A percentile compares a stretch with the other conserved stretches of the same genome.
phyloP scores from a whole-genome alignment of 305 asterid genomes.

The Vinca major region DNA sequence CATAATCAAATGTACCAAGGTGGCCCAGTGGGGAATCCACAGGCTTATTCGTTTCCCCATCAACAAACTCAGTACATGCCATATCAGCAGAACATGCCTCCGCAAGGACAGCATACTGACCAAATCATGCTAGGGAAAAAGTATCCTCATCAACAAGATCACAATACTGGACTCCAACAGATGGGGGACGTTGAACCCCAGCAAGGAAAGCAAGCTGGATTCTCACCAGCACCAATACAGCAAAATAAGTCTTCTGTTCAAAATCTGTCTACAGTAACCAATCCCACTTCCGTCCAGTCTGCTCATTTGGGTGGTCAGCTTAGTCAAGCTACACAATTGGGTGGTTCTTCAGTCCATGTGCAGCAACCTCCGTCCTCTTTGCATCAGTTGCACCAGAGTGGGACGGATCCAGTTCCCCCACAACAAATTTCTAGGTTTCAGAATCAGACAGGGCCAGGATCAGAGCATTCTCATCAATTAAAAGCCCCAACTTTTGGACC shows the following conservation, averaged over 20 bases:
- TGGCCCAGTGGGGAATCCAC: constrained; percentile 46
- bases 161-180: constrained; percentile 41
- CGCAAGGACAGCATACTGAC: constrained; percentile 53
- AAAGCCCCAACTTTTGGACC: constrained; percentile 44
- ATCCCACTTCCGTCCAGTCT: constrained; percentile 32
- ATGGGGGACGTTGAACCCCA: constrained; percentile 46
- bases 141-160: constrained; percentile 55
- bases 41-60: constrained; percentile 44
- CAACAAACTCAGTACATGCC: constrained; percentile 45
- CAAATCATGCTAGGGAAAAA: constrained; percentile 51
- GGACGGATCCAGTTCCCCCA: constrained; percentile 35
- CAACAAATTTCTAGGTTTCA: constrained; percentile 53
- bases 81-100: constrained; percentile 50
- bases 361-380: constrained; percentile 42
- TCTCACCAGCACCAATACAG: constrained; percentile 55
- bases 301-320: constrained; percentile 41
- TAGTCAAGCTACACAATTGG: constrained; percentile 38
- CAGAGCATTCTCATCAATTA: constrained; percentile 49
- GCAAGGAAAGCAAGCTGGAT: constrained; percentile 55
- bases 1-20: constrained; percentile 48
- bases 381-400: constrained; percentile 37
- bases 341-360: constrained; percentile 40
- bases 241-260: constrained; percentile 42
- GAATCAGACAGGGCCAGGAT: constrained; percentile 47
- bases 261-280: constrained; percentile 33